Conservation (phyloP, 371 early-diverging fungal genomes). For the Zancudomyces culisetae region DNA sequence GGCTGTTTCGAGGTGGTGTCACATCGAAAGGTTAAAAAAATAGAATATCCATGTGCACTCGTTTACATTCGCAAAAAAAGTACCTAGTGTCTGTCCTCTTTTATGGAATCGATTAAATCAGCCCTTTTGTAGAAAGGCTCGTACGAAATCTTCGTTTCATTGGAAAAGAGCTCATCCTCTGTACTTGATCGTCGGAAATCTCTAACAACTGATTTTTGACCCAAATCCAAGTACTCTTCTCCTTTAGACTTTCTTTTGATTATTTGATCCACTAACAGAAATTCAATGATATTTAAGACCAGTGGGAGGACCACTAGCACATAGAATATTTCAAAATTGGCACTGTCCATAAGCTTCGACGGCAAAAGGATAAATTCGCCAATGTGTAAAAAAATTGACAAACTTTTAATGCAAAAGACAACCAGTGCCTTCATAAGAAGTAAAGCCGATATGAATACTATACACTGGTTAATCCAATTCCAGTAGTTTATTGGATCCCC, state of each 20-base stretch:
- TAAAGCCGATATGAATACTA: constrained; percentile 17
- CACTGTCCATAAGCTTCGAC: constrained; percentile 11
- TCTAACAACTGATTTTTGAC: too few species aligned
- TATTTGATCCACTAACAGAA: constrained; percentile 24
- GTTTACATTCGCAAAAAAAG: too few species aligned
- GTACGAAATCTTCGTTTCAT: too few species aligned
- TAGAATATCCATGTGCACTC: too few species aligned
- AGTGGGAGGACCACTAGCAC: constrained; percentile 27
- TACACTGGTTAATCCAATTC: constrained; percentile 20
- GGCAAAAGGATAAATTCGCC: constrained; percentile 22
- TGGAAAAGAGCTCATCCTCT: too few species aligned
- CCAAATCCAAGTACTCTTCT: too few species aligned
- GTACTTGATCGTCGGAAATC: too few species aligned
- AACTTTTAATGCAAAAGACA: constrained; percentile 9
- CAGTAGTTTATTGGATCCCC: constrained; percentile 19
- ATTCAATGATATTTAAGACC: constrained; percentile 23
- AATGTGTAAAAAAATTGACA: constrained; percentile 14
- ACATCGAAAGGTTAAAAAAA: too few species aligned
- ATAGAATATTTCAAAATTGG: constrained; percentile 20
- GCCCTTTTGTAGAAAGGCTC: too few species aligned
- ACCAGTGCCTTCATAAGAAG: constrained; percentile 22
- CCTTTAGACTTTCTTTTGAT: constrained; percentile 18
- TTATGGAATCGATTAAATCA: too few species aligned
- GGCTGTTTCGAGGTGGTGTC: too few species aligned
- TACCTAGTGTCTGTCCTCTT: too few species aligned